Base-by-base conservation (phyloP, 306 rosid genomes). In the Potentilla sterilis region DNA sequence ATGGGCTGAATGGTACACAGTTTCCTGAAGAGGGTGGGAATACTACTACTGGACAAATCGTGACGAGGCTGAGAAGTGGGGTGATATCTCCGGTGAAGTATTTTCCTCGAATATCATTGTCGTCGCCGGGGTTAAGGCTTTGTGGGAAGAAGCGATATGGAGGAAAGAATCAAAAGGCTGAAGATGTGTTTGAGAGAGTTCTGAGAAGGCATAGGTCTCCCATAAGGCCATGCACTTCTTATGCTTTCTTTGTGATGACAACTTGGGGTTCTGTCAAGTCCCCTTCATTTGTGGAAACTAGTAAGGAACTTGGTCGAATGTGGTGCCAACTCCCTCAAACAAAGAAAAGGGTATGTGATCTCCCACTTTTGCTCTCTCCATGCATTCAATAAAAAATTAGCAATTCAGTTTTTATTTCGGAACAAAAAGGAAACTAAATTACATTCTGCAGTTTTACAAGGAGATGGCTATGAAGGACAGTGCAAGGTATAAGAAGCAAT, bases 381-480 rank as follows among this genome's bases (percentile, higher is more conserved):
- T 3, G n/a, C 28, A 28, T 28, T 35, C 40, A 15, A 1, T 47
- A 37, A 6, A 11, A 1, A 28, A 63, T n/a, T 12, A 14, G 21
- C 35, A 0, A 7, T 47, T 75, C 15, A 0, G 58, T 35, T 18
- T 55, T 65, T 12, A 2, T 38, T 40, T 54, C 1, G 22, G 14
- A 37, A 40, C 22, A 3, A 7, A 40, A 11, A 0, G 51, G 13
- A 40, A 57, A 13, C 1, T 8, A 16, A 24, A 38, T 13, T 48
- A 2, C 2, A 3, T 6, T 58, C 37, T 79, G 82, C 61, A 81
- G 80, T 12, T 63, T 16, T 75, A 70, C 48, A 46, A 75, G 61
- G 77, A 81, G 72, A 59, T 80, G 80, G 77, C 80, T 64, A 38
- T 49, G 74, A 80, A 80, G 83, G 84, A 80, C 73, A 75, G 44